phyloP scores from a whole-genome alignment of 805 yeast genomes.

The Priceomyces castillae region DNA sequence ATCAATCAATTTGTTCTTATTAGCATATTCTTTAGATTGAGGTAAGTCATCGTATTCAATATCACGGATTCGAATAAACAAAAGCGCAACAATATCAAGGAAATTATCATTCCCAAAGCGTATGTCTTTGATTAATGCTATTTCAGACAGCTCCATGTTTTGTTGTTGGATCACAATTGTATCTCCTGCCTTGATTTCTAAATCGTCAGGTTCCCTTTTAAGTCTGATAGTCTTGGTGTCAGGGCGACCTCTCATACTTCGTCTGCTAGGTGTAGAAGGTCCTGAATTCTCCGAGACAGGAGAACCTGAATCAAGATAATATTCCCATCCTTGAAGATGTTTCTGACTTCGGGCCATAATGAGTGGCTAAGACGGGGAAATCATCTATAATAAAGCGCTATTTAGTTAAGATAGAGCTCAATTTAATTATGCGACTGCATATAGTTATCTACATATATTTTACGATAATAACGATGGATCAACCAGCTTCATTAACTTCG shows the following conservation, averaged over 20 bases:
- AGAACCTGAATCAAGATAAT: conserved; percentile 11
- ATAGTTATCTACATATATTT: neutral
- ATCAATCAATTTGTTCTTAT: conserved; percentile 16
- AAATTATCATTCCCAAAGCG: conserved; percentile 47
- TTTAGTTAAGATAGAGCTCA: neutral
- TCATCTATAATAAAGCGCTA: neutral
- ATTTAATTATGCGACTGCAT: neutral
- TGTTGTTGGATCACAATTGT: conserved; percentile 41
- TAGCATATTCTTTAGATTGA: conserved; percentile 12
- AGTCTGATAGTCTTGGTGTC: conserved; percentile 23
- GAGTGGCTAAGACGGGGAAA: neutral
- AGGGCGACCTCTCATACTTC: conserved; percentile 19
- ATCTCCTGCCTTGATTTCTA: conserved; percentile 54
- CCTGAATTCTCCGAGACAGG: neutral
- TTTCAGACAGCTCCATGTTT: conserved; percentile 28
- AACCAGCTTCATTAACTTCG: conserved; percentile 3
- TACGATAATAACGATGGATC: neutral
- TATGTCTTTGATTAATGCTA: conserved; percentile 53
- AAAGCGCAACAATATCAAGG: conserved; percentile 47
- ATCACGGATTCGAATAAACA: conserved; percentile 46
- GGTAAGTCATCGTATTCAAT: conserved; percentile 26
- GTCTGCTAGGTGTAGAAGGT: conserved; percentile 10
- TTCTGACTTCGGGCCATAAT: conserved; percentile 17
- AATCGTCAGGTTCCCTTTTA: conserved; percentile 44
- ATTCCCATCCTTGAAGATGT: conserved; percentile 38